Percentiles rank a stretch among this genome's conserved stretches.
These are phyloP conservation scores for Kockovaella imperatae DNA, from an alignment of 768 basidiomycete species.

Conservation along the genomic window DNA sequence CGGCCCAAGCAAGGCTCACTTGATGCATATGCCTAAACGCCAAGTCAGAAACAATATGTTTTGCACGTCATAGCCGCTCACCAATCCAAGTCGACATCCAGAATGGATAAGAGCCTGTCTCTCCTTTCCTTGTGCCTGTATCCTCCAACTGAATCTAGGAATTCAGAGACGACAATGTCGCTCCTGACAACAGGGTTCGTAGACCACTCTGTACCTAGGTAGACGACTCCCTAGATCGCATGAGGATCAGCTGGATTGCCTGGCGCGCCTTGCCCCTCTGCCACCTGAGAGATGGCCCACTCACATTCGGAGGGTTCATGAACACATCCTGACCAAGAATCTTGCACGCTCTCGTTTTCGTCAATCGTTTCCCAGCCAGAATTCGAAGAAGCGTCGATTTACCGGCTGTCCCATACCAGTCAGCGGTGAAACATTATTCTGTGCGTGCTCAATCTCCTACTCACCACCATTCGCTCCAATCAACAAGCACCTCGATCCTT, in stretches of 20 bases:
- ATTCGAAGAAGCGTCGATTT: slow-evolving; percentile 95
- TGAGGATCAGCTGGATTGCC: no score
- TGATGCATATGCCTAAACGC: slow-evolving; percentile 29
- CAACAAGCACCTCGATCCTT: slow-evolving; percentile 73
- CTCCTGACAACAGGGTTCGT: slow-evolving; percentile 93
- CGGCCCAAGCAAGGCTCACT: neutral
- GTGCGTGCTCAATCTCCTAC: slow-evolving; percentile 28
- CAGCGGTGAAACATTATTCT: neutral
- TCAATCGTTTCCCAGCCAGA: slow-evolving; percentile 80
- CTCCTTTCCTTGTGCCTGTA: slow-evolving; percentile 85
- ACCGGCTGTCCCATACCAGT: slow-evolving; percentile 50
- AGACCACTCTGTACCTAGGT: slow-evolving; percentile 94
- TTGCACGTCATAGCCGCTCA: slow-evolving; percentile 2
- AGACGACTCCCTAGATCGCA: slow-evolving; percentile 57
- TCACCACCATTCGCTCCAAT: slow-evolving; percentile 90
- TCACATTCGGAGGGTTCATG: slow-evolving; percentile 60
- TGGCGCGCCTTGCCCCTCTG: no score
- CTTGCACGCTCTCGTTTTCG: slow-evolving; percentile 57
- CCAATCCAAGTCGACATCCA: slow-evolving; percentile 89
- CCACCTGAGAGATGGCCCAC: slow-evolving; percentile 12
- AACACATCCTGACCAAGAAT: slow-evolving; percentile 83
- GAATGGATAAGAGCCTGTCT: slow-evolving; percentile 75
- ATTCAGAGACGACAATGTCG: slow-evolving; percentile 85
- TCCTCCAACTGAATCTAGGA: slow-evolving; percentile 95
- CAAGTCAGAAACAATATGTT: neutral